Percentiles rank a stretch among this genome's conserved stretches.
Evolutionary conservation across 345 rosid species (phyloP).

Genomic region (Euphorbia peplus): DNA sequence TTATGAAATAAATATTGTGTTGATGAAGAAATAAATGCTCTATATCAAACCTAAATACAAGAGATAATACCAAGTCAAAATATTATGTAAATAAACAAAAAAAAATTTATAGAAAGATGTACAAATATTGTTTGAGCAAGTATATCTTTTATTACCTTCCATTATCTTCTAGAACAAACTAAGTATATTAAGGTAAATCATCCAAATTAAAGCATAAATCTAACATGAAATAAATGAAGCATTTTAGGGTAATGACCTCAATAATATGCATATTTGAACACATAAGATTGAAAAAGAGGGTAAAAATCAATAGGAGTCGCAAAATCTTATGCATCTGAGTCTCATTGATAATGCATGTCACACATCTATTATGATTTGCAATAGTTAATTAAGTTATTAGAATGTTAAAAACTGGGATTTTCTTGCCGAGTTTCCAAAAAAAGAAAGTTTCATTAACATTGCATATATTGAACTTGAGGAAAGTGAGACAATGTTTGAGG

Average conservation of each 20-base stretch:
- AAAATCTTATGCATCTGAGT: neutral
- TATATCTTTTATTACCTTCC: too few relatives aligned
- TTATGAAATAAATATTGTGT: too few relatives aligned
- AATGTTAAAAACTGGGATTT: neutral
- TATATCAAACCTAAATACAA: too few relatives aligned
- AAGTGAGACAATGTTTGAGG: too few relatives aligned
- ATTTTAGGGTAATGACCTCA: neutral
- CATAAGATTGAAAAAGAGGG: neutral
- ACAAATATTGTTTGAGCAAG: too few relatives aligned
- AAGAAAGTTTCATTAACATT: neutral
- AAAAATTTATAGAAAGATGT: too few relatives aligned
- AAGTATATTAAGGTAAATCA: too few relatives aligned
- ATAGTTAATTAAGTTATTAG: neutral
- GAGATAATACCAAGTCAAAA: too few relatives aligned
- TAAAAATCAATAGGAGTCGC: neutral
- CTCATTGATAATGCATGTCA: too few relatives aligned
- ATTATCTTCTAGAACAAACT: too few relatives aligned
- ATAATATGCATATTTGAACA: neutral
- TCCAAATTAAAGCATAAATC: neutral
- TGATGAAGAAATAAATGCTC: too few relatives aligned
- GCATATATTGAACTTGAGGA: conserved; percentile 4
- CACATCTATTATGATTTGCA: neutral
- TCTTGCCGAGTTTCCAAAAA: neutral
- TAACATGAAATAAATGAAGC: neutral
- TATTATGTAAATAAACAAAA: too few relatives aligned